A percentile compares a stretch with the other conserved stretches of the same genome.
phyloP scores from a whole-genome alignment of 805 yeast genomes.

The Wickerhamomyces bisporus region DNA sequence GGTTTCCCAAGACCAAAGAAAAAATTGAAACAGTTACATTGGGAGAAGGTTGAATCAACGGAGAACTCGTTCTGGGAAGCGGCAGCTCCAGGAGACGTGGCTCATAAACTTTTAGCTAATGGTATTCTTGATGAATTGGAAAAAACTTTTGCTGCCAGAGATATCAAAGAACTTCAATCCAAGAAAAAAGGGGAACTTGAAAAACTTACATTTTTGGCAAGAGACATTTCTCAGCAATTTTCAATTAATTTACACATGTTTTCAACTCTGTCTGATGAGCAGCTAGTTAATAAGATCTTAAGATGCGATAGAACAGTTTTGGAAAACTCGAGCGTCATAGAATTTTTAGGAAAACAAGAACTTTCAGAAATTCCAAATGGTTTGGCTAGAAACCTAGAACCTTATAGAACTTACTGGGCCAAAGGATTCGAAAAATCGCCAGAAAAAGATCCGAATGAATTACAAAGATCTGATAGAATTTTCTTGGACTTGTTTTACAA shows the following conservation, averaged over 20 bases:
- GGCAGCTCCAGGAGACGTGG: slow-evolving; percentile 38
- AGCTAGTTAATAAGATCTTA: slow-evolving; percentile 49
- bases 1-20: slow-evolving; percentile 44
- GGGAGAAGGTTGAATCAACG: slow-evolving; percentile 67
- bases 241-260: slow-evolving; percentile 72
- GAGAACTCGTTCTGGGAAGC: slow-evolving; percentile 61
- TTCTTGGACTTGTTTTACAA: slow-evolving; percentile 65
- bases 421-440: slow-evolving; percentile 33
- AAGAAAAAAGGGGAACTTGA: slow-evolving; percentile 39
- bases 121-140: slow-evolving; percentile 69
- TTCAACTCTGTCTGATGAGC: slow-evolving; percentile 46
- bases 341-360: slow-evolving; percentile 66
- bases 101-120: slow-evolving; percentile 43
- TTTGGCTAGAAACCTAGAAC: slow-evolving; percentile 51
- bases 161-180: slow-evolving; percentile 26
- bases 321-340: slow-evolving; percentile 52
- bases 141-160: slow-evolving; percentile 47
- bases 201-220: slow-evolving; percentile 51
- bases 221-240: slow-evolving; percentile 75
- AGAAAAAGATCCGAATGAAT: slow-evolving; percentile 48
- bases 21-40: slow-evolving; percentile 72
- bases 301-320: slow-evolving; percentile 54
- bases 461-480: slow-evolving; percentile 67
- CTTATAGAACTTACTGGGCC: slow-evolving; percentile 52
- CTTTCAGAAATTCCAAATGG: slow-evolving; percentile 53